Conservation (phyloP, 345 rosid species). For the Adansonia digitata region DNA sequence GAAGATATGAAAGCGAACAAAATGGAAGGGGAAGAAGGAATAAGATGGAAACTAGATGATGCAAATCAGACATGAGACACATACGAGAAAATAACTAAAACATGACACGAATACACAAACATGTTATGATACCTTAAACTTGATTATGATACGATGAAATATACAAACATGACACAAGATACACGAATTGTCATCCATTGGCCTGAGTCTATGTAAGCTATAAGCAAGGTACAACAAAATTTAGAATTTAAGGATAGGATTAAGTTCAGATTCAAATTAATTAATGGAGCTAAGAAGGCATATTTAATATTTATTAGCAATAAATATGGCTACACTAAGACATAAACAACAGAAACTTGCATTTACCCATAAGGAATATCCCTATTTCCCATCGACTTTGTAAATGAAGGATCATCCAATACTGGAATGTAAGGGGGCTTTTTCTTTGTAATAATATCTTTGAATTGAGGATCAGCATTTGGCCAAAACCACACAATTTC, state of each 20-base stretch:
- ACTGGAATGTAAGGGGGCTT: constrained; percentile 75
- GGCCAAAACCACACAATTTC: constrained; percentile 97
- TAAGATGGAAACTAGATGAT: background rate
- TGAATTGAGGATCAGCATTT: constrained; percentile 61
- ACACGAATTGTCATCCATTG: too few species aligned
- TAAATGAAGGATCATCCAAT: constrained; percentile 73
- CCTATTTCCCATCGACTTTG: constrained; percentile 53
- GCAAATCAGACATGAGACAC: too few species aligned
- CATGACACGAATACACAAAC: too few species aligned
- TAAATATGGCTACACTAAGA: background rate
- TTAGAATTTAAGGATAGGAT: background rate
- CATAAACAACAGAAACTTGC: background rate
- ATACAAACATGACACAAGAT: too few species aligned
- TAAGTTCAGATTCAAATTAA: background rate
- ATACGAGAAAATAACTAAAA: too few species aligned
- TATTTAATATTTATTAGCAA: background rate
- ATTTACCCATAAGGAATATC: constrained; percentile 86
- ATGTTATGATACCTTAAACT: too few species aligned
- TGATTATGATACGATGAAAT: too few species aligned
- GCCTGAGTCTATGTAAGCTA: background rate
- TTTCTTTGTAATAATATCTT: constrained; percentile 48
- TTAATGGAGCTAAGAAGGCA: background rate
- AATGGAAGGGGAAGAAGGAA: background rate
- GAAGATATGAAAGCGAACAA: background rate
- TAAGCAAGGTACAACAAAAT: background rate